phyloP scores from a whole-genome alignment of 345 rosid genomes.

The Hirschfeldia incana region DNA sequence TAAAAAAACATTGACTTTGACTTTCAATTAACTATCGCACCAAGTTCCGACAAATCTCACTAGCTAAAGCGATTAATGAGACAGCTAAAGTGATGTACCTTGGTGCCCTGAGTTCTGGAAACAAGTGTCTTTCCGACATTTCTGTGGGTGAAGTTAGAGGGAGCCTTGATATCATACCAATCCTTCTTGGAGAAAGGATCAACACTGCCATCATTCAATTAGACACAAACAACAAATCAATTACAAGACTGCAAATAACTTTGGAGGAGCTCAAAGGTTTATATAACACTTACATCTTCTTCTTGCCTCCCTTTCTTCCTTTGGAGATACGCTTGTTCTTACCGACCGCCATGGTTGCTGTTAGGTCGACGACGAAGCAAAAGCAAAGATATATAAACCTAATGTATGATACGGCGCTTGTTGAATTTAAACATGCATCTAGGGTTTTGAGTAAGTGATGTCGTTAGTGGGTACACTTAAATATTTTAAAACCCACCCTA shows the following conservation, averaged over 20 bases:
- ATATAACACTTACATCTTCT: conserved; percentile 70
- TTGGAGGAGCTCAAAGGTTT: background rate
- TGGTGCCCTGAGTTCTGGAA: conserved; percentile 94
- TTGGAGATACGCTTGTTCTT: conserved; percentile 98
- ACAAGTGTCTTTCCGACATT: conserved; percentile 93
- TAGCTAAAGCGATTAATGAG: background rate
- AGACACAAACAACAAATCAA: background rate
- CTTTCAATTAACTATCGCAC: background rate
- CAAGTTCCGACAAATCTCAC: background rate
- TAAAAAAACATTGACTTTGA: background rate
- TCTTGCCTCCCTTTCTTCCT: conserved; percentile 96
- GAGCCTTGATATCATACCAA: conserved; percentile 97
- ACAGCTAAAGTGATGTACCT: conserved; percentile 48
- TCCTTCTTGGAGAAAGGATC: conserved; percentile 98
- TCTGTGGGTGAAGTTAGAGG: conserved; percentile 59
- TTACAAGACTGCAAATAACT: background rate
- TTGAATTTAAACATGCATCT: conserved; percentile 12
- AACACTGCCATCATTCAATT: conserved; percentile 41
- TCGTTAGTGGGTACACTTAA: background rate
- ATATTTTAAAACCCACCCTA: background rate
- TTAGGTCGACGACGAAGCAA: conserved; percentile 14
- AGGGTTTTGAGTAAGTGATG: conserved; percentile 25
- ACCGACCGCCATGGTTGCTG: conserved; percentile 43
- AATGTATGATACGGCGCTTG: conserved; percentile 29
- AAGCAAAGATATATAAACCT: background rate